These are phyloP conservation scores for Malus fusca DNA, from an alignment of 306 rosid species.

Conservation along the genomic window DNA sequence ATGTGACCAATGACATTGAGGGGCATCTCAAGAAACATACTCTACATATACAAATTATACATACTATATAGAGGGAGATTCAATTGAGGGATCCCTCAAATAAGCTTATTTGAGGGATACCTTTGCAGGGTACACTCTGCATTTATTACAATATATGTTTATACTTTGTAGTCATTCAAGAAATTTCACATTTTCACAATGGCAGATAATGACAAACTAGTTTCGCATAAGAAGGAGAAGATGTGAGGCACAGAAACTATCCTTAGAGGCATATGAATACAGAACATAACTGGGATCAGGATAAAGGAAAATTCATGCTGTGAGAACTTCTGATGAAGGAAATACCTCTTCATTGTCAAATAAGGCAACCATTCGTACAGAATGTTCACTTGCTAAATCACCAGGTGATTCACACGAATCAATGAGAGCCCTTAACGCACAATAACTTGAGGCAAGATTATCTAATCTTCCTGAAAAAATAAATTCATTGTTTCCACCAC, in stretches of 20 bases:
- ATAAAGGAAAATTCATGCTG: neutral
- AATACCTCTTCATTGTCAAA: conserved; percentile 98
- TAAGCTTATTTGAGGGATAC: too few relatives aligned
- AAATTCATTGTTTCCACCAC: conserved; percentile 88
- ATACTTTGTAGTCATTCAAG: neutral
- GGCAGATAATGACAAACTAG: neutral
- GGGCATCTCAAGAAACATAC: too few relatives aligned
- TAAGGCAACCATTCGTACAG: conserved; percentile 91
- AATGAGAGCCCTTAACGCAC: conserved; percentile 83
- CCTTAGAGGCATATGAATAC: neutral
- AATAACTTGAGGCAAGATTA: conserved; percentile 91
- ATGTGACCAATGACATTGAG: too few relatives aligned
- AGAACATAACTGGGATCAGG: neutral
- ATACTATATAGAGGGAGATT: too few relatives aligned
- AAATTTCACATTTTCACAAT: neutral
- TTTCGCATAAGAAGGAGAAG: neutral
- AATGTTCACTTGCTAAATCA: conserved; percentile 56
- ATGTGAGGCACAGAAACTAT: neutral
- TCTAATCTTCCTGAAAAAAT: conserved; percentile 97
- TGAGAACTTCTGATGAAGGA: conserved; percentile 10
- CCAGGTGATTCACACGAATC: conserved; percentile 62
- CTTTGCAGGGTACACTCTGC: too few relatives aligned
- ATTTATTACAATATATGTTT: too few relatives aligned
- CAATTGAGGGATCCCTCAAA: too few relatives aligned
- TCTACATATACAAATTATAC: neutral